Evolutionary conservation across 2,329 filamentous ascomycete species (phyloP).

Genomic region (Harringtonia aguacate): DNA sequence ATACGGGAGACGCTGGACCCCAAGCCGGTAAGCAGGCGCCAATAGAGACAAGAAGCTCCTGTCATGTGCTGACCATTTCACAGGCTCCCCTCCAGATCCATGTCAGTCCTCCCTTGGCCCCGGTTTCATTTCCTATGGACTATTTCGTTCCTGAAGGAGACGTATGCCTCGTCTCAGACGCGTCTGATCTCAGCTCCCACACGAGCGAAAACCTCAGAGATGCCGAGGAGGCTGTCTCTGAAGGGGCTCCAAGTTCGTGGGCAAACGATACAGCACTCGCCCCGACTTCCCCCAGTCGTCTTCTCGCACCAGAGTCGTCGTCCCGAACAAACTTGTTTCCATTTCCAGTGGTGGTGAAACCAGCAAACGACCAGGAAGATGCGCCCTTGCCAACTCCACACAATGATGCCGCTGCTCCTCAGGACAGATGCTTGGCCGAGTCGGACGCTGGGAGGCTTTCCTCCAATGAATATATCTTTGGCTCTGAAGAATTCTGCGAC

Average conservation of each 20-base stretch:
- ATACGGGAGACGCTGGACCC: neutral
- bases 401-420: too few relatives aligned
- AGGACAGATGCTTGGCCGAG: too few relatives aligned
- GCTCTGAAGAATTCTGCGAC: neutral
- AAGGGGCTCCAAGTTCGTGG: too few relatives aligned
- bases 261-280: too few relatives aligned
- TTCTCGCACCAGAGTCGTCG: too few relatives aligned
- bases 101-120: slow-evolving; percentile 7
- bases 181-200: slow-evolving; percentile 9
- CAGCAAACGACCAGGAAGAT: too few relatives aligned
- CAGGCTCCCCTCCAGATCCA: neutral
- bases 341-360: too few relatives aligned
- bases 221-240: neutral
- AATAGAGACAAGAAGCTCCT: neutral
- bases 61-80: neutral
- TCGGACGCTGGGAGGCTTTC: too few relatives aligned
- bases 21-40: neutral
- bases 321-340: too few relatives aligned
- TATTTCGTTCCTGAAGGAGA: slow-evolving; percentile 5
- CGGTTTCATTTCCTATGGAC: neutral
- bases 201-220: slow-evolving; percentile 7
- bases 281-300: too few relatives aligned
- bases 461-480: neutral
- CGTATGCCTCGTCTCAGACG: slow-evolving; percentile 6
- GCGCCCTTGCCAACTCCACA: too few relatives aligned